Base-by-base conservation (phyloP, 148 eudicot species). In the Chenopodium album region DNA sequence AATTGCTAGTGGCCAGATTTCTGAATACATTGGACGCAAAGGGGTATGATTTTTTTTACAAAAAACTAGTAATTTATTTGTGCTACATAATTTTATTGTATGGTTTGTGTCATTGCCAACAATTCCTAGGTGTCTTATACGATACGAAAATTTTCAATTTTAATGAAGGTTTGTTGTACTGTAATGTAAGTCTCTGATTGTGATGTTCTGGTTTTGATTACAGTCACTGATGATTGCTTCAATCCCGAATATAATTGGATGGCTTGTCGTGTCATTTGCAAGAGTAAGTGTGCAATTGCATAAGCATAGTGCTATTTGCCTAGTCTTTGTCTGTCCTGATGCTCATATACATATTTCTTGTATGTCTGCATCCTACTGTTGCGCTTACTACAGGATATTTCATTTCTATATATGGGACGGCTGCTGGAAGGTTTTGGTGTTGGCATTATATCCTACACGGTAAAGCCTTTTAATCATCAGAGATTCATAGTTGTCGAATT, bases 371-470 rank as follows among this genome's bases (percentile, higher is more conserved):
- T 31, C 85, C 78, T 11, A 48, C 66, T 52, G 47, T n/a, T 13
- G 48, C 20, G 20, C 41, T 26, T 63, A 73, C 31, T 56, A 32
- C 59, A 95, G 98, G 96, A 91, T 85, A 81, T 87, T 20, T 92
- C 98, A 7, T 95, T 93, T 88, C 88, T 95, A 14, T 91, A 92
- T 89, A 91, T 95, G 97, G 98, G 97, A 78, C 91, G 97, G 77
- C 86, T 95, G 56, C 81, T 95, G 79, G 92, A 90, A 81, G 98
- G 98, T 76, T 95, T 95, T 73, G 98, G 98, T 34, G 97, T 95
- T 41, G 98, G 98, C 77, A 91, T 95, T 81, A 91, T 95, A 56
- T 95, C 97, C 60, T 95, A 95, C 84, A 87, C 91, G 90, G 98
- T 95, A 91, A 62, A 54, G 52, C 37, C 26, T 56, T 56, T 12